These are phyloP conservation scores for Penicillium flavigenum DNA, from an alignment of 495 filamentous ascomycete species.

Conservation along the genomic window DNA sequence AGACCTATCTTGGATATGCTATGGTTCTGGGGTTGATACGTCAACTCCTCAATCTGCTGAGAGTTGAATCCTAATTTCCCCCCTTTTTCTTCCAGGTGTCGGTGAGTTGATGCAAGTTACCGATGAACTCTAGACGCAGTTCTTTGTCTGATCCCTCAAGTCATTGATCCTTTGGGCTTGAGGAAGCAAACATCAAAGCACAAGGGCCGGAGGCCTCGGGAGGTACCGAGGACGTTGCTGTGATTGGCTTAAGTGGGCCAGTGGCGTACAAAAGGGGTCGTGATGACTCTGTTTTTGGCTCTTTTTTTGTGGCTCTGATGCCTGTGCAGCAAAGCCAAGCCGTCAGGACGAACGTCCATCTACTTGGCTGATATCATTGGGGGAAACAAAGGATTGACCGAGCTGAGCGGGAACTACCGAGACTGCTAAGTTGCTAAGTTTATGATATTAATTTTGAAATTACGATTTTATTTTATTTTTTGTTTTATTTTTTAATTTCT, in stretches of 20 bases:
- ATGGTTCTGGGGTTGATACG: slow-evolving; percentile 22
- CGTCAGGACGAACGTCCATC: slow-evolving; percentile 4
- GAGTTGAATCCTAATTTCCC: not conserved
- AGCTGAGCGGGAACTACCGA: not conserved
- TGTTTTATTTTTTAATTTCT: not conserved
- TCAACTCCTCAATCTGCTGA: slow-evolving; percentile 19
- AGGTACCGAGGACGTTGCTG: not conserved
- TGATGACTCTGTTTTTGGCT: not conserved
- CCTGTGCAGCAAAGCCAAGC: slow-evolving; percentile 2
- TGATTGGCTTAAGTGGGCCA: slow-evolving; percentile 9
- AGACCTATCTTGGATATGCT: slow-evolving; percentile 18
- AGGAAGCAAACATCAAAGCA: slow-evolving; percentile 10
- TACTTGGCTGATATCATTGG: not conserved
- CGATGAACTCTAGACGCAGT: not conserved
- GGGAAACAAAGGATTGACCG: not conserved
- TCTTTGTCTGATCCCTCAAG: not conserved
- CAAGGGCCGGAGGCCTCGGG: not conserved
- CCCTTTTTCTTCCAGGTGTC: not conserved
- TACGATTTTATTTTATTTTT: not conserved
- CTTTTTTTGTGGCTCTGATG: slow-evolving; percentile 9
- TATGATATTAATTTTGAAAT: not conserved
- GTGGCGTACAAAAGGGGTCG: slow-evolving; percentile 4
- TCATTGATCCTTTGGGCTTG: not conserved
- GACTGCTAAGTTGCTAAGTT: not conserved
- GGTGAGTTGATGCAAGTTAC: not conserved